Conservation (phyloP, 352 stramenopile genomes). For the Globisporangium cederbergense region DNA sequence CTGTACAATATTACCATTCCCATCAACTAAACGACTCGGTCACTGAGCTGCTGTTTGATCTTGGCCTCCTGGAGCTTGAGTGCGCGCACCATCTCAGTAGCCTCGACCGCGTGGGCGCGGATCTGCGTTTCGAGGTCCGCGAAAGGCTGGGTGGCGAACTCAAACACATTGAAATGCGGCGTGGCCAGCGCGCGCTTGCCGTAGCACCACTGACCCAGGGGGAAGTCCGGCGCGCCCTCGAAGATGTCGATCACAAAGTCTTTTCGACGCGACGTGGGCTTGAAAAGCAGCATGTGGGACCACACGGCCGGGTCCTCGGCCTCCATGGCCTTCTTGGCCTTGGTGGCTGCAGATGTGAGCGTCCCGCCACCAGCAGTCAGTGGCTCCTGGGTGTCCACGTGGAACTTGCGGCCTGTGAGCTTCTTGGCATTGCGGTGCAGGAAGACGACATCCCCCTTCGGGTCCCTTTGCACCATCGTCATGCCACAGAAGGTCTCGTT, state of each 20-base stretch:
- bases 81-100: constrained; percentile 15
- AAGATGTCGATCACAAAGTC: constrained; percentile 61
- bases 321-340: constrained; percentile 12
- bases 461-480: constrained; percentile 42
- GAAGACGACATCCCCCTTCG: constrained; percentile 33
- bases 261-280: constrained; percentile 31
- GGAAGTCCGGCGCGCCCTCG: constrained; percentile 28
- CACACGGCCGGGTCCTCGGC: constrained; percentile 49
- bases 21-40: not conserved
- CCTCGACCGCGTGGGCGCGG: constrained; percentile 26
- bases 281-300: constrained; percentile 67
- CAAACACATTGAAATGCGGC: constrained; percentile 28
- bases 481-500: constrained; percentile 51
- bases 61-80: constrained; percentile 1
- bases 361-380: not conserved
- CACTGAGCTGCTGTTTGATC: not conserved
- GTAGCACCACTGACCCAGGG: constrained; percentile 54
- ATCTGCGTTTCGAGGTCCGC: constrained; percentile 25
- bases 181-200: constrained; percentile 31
- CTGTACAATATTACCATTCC: constrained; percentile 1
- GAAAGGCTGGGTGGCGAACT: constrained; percentile 25
- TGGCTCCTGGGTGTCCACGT: constrained; percentile 1
- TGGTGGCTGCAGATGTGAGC: not conserved
- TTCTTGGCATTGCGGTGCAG: constrained; percentile 54
- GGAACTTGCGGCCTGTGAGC: constrained; percentile 25